Evolutionary conservation across 768 basidiomycete genomes (phyloP).

Genomic region (Mycena galericulata): DNA sequence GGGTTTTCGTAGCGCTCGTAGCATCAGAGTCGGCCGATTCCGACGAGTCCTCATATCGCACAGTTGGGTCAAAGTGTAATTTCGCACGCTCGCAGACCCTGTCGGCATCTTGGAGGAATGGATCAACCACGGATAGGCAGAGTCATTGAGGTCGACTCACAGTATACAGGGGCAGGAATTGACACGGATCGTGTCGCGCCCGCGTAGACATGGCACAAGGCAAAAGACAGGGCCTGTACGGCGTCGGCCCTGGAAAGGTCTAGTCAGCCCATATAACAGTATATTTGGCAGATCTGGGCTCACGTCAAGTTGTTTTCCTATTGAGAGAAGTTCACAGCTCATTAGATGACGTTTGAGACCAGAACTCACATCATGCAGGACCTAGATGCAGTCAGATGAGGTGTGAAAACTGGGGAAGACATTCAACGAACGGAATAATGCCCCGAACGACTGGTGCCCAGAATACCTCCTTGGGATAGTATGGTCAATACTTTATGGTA

Average conservation of each 20-base stretch:
- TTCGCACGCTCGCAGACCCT: conserved; percentile 77
- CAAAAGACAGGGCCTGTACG: conserved; percentile 77
- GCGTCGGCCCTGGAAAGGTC: conserved; percentile 63
- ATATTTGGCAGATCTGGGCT: conserved; percentile 18
- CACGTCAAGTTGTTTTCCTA: conserved; percentile 73
- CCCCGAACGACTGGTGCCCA: conserved; percentile 74
- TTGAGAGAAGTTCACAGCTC: neutral
- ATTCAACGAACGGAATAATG: too few relatives aligned
- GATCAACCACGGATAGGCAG: too few relatives aligned
- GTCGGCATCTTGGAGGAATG: conserved; percentile 71
- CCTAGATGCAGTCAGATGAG: too few relatives aligned
- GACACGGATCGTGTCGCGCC: conserved; percentile 87
- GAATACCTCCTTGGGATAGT: conserved; percentile 69
- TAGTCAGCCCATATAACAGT: conserved; percentile 8
- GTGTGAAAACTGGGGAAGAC: too few relatives aligned
- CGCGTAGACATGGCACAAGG: conserved; percentile 85
- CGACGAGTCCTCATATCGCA: too few relatives aligned
- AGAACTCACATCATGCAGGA: conserved; percentile 56
- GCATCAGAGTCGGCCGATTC: conserved; percentile 52
- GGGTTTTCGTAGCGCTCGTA: conserved; percentile 46
- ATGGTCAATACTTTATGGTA: too few relatives aligned
- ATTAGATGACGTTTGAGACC: neutral
- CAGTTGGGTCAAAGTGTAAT: conserved; percentile 69
- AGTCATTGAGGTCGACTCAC: conserved; percentile 54
- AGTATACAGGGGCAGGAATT: conserved; percentile 88